phyloP scores from a whole-genome alignment of 352 stramenopile species.

The Pythium utonaiense region DNA sequence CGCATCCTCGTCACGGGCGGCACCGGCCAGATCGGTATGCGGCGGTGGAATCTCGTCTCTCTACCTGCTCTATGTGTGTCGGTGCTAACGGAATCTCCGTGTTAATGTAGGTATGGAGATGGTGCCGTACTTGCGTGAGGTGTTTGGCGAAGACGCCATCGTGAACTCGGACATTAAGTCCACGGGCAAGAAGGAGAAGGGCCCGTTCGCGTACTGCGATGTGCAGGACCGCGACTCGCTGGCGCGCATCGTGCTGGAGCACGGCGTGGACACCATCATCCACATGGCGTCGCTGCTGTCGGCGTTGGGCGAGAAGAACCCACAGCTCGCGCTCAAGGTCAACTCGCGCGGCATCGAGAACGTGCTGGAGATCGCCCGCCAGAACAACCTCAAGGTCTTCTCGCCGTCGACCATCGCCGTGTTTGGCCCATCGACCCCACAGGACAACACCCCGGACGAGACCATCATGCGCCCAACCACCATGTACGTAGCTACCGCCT shows the following conservation, averaged over 20 bases:
- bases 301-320: constrained; percentile 89
- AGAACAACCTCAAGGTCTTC: constrained; percentile 88
- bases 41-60: neutral
- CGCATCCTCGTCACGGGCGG: constrained; percentile 78
- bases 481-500: constrained; percentile 49
- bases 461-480: constrained; percentile 91
- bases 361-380: constrained; percentile 85
- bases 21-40: constrained; percentile 75
- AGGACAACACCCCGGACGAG: constrained; percentile 82
- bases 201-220: constrained; percentile 79
- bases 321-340: constrained; percentile 81
- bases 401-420: constrained; percentile 90
- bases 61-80: neutral
- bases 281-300: constrained; percentile 90
- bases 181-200: constrained; percentile 39
- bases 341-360: constrained; percentile 89
- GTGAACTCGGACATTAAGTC: constrained; percentile 85
- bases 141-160: constrained; percentile 56
- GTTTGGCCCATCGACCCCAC: constrained; percentile 85
- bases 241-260: constrained; percentile 81
- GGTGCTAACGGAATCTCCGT: too few species aligned
- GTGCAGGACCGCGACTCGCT: constrained; percentile 73
- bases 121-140: constrained; percentile 67
- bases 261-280: constrained; percentile 87
- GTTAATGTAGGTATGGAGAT: constrained; percentile 84